Conservation (phyloP, 1,284 basidiomycete genomes). For the Melampsora larici-populina region DNA sequence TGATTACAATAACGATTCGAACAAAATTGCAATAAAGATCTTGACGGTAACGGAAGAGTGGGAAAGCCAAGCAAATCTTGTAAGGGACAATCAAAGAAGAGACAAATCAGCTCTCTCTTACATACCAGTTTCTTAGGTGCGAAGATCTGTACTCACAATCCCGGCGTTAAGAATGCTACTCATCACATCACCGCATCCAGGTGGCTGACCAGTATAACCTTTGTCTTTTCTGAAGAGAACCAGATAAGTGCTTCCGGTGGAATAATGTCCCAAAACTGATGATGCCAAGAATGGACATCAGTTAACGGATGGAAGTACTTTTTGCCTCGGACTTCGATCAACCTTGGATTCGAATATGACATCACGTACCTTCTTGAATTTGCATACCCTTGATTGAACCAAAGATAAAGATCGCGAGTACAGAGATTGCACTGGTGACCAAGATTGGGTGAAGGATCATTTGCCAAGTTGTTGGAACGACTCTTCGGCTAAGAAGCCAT, state of each 20-base stretch:
- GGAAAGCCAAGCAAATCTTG: conserved; percentile 15
- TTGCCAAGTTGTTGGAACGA: conserved; percentile 2
- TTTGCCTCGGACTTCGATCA: too few species aligned
- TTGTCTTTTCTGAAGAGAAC: conserved; percentile 15
- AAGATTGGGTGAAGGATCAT: conserved; percentile 39
- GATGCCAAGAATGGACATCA: too few species aligned
- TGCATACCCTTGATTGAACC: conserved; percentile 22
- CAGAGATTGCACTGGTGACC: conserved; percentile 40
- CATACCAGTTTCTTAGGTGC: too few species aligned
- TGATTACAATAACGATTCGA: conserved; percentile 8
- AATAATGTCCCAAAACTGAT: conserved; percentile 29
- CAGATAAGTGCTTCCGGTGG: conserved; percentile 21
- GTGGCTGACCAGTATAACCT: conserved; percentile 16
- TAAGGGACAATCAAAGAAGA: too few species aligned
- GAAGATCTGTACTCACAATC: conserved; percentile 17
- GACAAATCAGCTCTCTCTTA: too few species aligned
- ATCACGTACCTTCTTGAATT: conserved; percentile 11
- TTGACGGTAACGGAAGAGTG: conserved; percentile 34
- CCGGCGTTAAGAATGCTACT: conserved; percentile 23
- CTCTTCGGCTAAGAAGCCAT: conserved; percentile 38
- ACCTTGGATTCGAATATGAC: too few species aligned
- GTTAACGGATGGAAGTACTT: too few species aligned
- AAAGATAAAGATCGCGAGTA: conserved; percentile 24
- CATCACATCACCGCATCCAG: conserved; percentile 34
- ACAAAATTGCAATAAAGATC: conserved; percentile 39